Conservation (phyloP, 768 basidiomycete genomes). For the Mycena galericulata region DNA sequence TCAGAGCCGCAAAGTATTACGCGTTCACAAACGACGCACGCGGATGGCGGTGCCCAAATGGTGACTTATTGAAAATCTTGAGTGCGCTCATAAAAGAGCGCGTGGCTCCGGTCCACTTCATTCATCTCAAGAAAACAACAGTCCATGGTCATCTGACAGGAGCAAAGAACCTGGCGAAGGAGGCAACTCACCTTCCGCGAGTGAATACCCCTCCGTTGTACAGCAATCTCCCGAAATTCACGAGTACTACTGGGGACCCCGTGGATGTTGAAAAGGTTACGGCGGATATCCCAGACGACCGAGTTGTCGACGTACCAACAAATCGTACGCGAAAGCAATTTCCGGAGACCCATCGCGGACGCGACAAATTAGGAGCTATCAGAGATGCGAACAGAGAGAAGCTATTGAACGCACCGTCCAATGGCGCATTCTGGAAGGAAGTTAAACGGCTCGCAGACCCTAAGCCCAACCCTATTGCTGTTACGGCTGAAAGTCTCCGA, state of each 20-base stretch:
- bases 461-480: not conserved
- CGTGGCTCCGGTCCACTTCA: conserved; percentile 1
- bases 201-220: not conserved
- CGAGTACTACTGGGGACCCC: not conserved
- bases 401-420: not conserved
- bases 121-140: not conserved
- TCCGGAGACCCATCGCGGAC: conserved; percentile 7
- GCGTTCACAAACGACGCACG: not conserved
- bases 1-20: conserved; percentile 2
- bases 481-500: conserved; percentile 3
- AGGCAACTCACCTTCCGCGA: not conserved
- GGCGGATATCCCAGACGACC: not conserved
- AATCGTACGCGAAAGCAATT: not conserved
- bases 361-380: not conserved
- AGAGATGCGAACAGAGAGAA: conserved; percentile 3
- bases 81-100: not conserved
- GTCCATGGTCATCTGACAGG: not conserved
- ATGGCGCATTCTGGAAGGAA: not conserved
- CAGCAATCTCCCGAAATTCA: not conserved
- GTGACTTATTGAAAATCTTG: conserved; percentile 16
- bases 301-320: not conserved
- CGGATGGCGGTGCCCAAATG: conserved; percentile 16
- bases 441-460: not conserved
- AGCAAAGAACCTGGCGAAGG: not conserved
- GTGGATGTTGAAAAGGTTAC: conserved; percentile 3